Conservation (phyloP, 2,329 filamentous ascomycete genomes). For the Colletotrichum costaricense region DNA sequence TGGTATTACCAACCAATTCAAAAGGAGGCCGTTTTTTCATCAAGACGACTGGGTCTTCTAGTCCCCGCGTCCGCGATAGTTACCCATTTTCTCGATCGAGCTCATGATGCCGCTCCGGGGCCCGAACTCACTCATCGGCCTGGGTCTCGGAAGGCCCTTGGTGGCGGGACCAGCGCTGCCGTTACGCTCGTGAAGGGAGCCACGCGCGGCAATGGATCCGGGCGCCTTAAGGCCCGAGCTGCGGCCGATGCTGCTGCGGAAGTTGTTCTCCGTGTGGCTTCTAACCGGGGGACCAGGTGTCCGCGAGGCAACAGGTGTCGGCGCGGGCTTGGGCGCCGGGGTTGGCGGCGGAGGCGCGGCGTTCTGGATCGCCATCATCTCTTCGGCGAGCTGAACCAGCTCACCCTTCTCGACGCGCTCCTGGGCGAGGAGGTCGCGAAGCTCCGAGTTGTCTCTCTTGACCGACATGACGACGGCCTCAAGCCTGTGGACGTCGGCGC, state of each 20-base stretch:
- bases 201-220: constrained; percentile 58
- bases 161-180: constrained; percentile 50
- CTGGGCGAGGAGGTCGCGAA: constrained; percentile 74
- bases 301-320: constrained; percentile 37
- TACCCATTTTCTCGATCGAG: constrained; percentile 90
- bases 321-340: constrained; percentile 35
- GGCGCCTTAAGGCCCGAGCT: constrained; percentile 72
- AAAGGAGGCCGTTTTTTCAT: neutral
- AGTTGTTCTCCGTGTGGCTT: constrained; percentile 50
- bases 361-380: constrained; percentile 80
- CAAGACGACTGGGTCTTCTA: constrained; percentile 2
- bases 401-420: constrained; percentile 88
- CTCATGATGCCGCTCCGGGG: constrained; percentile 80
- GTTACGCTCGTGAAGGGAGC: constrained; percentile 60
- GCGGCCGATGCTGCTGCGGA: constrained; percentile 66
- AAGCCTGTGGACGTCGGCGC: constrained; percentile 80
- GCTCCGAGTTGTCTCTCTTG: constrained; percentile 74
- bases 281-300: constrained; percentile 36
- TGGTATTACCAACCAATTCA: neutral
- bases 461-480: constrained; percentile 78
- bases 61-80: constrained; percentile 59
- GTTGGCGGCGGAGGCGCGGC: constrained; percentile 46
- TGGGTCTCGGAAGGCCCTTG: constrained; percentile 53
- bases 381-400: constrained; percentile 82
- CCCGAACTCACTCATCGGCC: constrained; percentile 60